Evolutionary conservation across 2,329 filamentous ascomycete genomes (phyloP).

Genomic region (Bipolaris zeicola): DNA sequence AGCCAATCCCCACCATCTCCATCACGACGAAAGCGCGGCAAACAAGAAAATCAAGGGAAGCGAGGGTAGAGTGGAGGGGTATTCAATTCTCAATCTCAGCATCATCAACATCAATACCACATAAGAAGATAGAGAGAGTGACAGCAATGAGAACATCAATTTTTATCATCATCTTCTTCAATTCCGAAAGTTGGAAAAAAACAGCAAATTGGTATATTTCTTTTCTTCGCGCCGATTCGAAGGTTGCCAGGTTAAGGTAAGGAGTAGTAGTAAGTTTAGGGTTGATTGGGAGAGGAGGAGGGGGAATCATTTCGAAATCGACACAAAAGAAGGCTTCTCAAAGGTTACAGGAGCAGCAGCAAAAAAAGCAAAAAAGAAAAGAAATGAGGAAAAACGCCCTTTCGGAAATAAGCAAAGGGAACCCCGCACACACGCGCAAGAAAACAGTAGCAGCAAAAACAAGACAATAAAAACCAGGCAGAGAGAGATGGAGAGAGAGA

Average conservation of each 20-base stretch:
- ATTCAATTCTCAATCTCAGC: background rate
- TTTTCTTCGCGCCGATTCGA: slow-evolving; percentile 7
- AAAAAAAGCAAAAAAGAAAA: background rate
- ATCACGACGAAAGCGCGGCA: too few relatives aligned
- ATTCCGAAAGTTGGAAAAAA: background rate
- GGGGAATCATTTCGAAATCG: slow-evolving; percentile 8
- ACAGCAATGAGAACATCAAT: too few relatives aligned
- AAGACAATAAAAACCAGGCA: slow-evolving; percentile 2
- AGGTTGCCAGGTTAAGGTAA: background rate
- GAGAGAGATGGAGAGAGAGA: slow-evolving; percentile 18
- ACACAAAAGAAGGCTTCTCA: background rate
- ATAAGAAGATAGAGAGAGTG: too few relatives aligned
- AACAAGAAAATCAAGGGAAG: too few relatives aligned
- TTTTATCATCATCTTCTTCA: background rate
- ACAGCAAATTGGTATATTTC: slow-evolving; percentile 11
- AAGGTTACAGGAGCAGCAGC: too few relatives aligned
- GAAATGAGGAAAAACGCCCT: background rate
- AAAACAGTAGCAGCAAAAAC: slow-evolving; percentile 15
- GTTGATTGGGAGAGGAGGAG: background rate
- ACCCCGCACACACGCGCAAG: slow-evolving; percentile 19
- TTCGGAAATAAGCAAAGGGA: background rate
- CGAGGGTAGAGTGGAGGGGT: too few relatives aligned
- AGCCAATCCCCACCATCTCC: too few relatives aligned
- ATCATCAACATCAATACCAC: background rate
- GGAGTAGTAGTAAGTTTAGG: background rate